Evolutionary conservation across 768 basidiomycete species (phyloP), one percentile per base, ranked within the genome.

Genomic region (Suillus ampliporus): DNA sequence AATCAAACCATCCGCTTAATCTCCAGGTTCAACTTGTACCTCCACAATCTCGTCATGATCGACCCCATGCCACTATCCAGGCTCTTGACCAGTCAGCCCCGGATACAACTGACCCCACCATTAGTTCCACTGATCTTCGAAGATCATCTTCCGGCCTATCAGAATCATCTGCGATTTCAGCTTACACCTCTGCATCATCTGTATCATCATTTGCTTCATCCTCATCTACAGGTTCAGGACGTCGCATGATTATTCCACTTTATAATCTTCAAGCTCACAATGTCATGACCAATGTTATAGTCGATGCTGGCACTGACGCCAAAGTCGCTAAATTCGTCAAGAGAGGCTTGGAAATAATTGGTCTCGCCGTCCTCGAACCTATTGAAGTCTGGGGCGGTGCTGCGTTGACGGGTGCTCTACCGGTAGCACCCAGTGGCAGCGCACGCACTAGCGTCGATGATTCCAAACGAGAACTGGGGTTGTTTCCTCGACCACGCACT

Each of bases 11-110:
- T 66, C 91, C 94, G 1, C 81, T 96, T 48, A 95, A 96, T 72
- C 82, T 97, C 1, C 95, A 97, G 69, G 89, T 97, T 13, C 95
- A 97, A 74, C 88, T 97, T 46, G 90, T 97, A 1, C 92, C 92
- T 6, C 46, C 83, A 77, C 66, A 77, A 77, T 58, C 86, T 79
- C 62, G 81, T 74, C 28, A 71, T 64, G 78, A 79, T 19, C 77
- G 75, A 19, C 72, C 73, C 28, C 69, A 75, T 5, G 73, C 75
- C 11, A 77, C 72, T 50, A 75, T 82, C 21, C 80, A 83, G 61
- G 82, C 85, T 28, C 70, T 82, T 51, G 85, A 87, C 63, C 65
- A 72, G 41, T 71, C 78, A 0, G 62, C 74, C 21, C 73, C 78
- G 6, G 68, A 76, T 5, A 65, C 70, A 62, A 67, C 57, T 68